Conservation (phyloP, 345 rosid species). For the Triadica sebifera region DNA sequence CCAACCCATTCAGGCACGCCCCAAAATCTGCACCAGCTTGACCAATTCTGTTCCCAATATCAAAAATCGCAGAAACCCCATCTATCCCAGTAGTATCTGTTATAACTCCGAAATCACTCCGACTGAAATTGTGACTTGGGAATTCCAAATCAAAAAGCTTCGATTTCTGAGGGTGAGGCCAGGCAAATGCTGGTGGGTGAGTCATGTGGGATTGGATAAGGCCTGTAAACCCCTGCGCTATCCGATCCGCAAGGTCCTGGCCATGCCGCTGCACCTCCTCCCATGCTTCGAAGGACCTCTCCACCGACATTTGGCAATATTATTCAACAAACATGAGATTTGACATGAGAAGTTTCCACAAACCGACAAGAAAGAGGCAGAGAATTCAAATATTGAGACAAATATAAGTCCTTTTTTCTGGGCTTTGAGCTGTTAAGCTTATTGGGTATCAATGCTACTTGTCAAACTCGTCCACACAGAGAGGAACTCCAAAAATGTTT, state of each 20-base stretch:
- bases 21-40: conserved; percentile 91
- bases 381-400: neutral
- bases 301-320: conserved; percentile 60
- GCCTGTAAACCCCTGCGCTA: conserved; percentile 86
- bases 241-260: conserved; percentile 81
- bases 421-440: neutral
- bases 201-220: conserved; percentile 66
- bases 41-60: conserved; percentile 75
- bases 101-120: conserved; percentile 43
- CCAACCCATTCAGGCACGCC: conserved; percentile 63
- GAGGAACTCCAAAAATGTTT: neutral
- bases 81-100: conserved; percentile 43
- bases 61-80: conserved; percentile 73
- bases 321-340: conserved; percentile 11
- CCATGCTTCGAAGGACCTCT: conserved; percentile 92
- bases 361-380: neutral
- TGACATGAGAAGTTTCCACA: conserved; percentile 11
- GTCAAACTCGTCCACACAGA: neutral
- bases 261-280: conserved; percentile 96
- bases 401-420: neutral
- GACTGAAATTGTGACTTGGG: conserved; percentile 42
- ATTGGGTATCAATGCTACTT: neutral
- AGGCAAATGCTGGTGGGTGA: conserved; percentile 60
- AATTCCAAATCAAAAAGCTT: conserved; percentile 76
- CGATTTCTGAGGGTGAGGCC: conserved; percentile 59